Base-by-base conservation (phyloP, 2,329 filamentous ascomycete genomes). In the Talaromyces islandicus region DNA sequence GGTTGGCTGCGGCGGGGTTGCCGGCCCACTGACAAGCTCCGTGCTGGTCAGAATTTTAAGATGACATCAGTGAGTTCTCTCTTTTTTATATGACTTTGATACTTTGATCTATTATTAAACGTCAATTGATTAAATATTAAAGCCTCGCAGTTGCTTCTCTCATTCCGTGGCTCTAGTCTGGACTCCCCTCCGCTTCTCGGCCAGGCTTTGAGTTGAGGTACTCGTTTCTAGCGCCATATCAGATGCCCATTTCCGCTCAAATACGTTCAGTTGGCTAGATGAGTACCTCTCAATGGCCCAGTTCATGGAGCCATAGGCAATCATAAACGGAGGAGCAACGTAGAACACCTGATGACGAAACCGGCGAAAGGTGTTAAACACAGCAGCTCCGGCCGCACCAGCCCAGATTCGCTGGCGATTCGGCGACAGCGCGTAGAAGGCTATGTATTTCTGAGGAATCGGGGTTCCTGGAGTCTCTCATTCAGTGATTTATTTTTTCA, bases 281-380 rank as follows among this genome's bases (percentile, higher is more conserved):
- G 12, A 41, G n/a, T 85, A 97, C 94, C 87, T 86, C 80, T 96
- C 88, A 71, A 85, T 88, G 67, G 94, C 93, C 94, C 94, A 99
- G 74, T 89, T 80, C 88, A 97, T 90, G 67, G 86, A 74, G 73
- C 87, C 86, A 81, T 97, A 99, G 67, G 85, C 92, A 67, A 83
- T 77, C 65, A 94, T 70, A 68, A 96, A 80, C 43, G 92, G 89
- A 62, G 94, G 90, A 27, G 88, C 84, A 78, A 92, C 87, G 85
- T 92, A 99, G 69, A 97, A 86, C 68, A 96, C 86, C 83, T 97
- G 94, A 69, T 83, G 78, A 75, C 87, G 88, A 79, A 89, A 90
- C 71, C 94, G 87, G 77, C 94, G 88, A 85, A 89, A 95, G 70
- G 86, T 88, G 85, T 99, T 99, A 88, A 97, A 97, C 81, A 97